Base-by-base conservation (phyloP, 192 early-diverging fungal species). In the Gamsiella multidivaricata region DNA sequence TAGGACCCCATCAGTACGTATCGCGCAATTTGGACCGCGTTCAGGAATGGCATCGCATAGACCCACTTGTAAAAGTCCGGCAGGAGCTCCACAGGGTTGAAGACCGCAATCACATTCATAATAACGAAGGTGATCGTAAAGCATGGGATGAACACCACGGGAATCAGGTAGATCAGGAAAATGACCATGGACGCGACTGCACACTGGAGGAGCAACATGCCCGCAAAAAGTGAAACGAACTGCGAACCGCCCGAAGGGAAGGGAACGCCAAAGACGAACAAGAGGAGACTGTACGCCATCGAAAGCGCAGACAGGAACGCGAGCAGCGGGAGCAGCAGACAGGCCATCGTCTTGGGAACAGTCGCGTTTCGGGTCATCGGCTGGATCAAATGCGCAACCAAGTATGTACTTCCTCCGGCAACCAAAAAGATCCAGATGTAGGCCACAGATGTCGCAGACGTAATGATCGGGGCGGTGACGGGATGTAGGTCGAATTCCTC, bases 11-110 rank as follows among this genome's bases (percentile, higher is more conserved):
- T 87, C 17, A 82, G 59, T 14, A 87, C 73, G 41, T 70, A 74
- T 17, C 78, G 52, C 8, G 66, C 61, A 7, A 87, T 69, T 29
- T 76, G 72, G 0, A 82, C 65, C 5, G 81, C 85, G 42, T 87
- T 87, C 56, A 75, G 59, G 71, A 84, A 87, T 1, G 85, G 85
- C 67, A 83, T 72, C 12, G 80, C 75, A 25, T 81, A 81, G 34
- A 82, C 65, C 54, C 69, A 69, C 29, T 63, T 68, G 51, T 73
- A 87, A 36, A 83, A 84, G 4, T 41, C 29, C 0, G 80, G 79
- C 37, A 82, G 69, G 49, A 84, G 31, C 39, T 83, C 80, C 1
- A 70, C 62, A 1, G 81, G 57, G 32, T 73, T 69, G 54, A 84
- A 45, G 17, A 73, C 59, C 0, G 81, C 81, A 39, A 71, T 81